Evolutionary conservation across 2,329 filamentous ascomycete genomes (phyloP), one percentile per base, ranked within the genome.

Genomic region (Cadophora sp.): DNA sequence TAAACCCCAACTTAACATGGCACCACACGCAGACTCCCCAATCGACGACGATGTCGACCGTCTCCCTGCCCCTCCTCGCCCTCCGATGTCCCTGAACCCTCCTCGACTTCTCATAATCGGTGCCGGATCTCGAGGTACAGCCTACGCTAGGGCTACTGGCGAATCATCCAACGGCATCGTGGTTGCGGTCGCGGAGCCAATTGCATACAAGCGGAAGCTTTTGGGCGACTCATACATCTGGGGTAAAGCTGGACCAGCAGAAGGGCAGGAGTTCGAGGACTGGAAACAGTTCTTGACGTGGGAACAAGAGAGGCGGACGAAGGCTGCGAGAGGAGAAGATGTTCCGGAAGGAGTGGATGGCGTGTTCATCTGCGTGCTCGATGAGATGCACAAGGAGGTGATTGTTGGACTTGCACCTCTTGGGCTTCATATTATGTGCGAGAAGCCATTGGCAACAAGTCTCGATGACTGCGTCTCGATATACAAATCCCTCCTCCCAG

Each of bases 361-460:
- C 0, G 85, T 89, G 16, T 90, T 92, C 73, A 85, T 93, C 56
- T 92, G 89, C 78, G 93, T 97, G 1, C 84, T 95, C 11, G 96
- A 99, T 79, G 92, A 97, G 80, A 90, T 92, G 81, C 96, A 99
- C 79, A 89, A 89, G 61, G 90, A 94, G 66, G 93, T 95, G 59
- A 86, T 97, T 26, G 85, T 90, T 53, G 91, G 88, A 1, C 84
- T 97, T 63, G 90, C 92, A 1, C 87, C 87, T 14, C 81, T 90
- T 83, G 86, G 83, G 2, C 81, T 97, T 59, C 94, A 97, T 79
- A 89, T 98, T 71, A 92, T 97, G 84, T 97, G 94, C 78, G 96
- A 99, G 83, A 99, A 99, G 81, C 96, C 96, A 2, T 82, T 99
- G 64, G 93, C 94, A 0, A 93, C 93, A 26, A 91, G 87, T 0